Base-by-base conservation (phyloP, 1,139 yeast genomes). In the Pichia sp. region DNA sequence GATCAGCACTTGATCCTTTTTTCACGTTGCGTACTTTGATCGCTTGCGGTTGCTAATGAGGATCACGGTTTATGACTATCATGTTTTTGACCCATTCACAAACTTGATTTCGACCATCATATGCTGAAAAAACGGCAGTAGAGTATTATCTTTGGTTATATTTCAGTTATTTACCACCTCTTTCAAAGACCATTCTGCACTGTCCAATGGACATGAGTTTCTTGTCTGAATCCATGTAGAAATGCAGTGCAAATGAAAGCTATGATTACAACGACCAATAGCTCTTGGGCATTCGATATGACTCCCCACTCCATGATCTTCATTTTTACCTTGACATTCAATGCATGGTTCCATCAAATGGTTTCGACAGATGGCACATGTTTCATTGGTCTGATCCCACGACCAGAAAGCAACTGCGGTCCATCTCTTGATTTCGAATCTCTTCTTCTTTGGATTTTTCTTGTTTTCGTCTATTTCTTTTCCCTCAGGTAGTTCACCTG, bases 401-500 rank as follows among this genome's bases (percentile, higher is more conserved):
- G 97, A 90, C 99, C 99, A 95, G 68, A 93, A 90, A 16, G 99
- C 98, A 53, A 95, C 99, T 0, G 99, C 98, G 15, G 97, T 90
- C 99, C 99, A 93, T 75, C 85, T 85, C 65, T 84, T 82, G 50
- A 86, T 84, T 64, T 85, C 90, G 62, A 85, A 85, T 62, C 85
- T 75, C 68, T 80, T 81, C 72, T 77, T 76, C 48, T 51, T 54
- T 16, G 51, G 53, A 64, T 66, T 49, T 5, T 46, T 19, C 23
- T 31, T 19, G 8, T 70, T 40, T 56, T 64, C 69, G 47, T 62
- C 60, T 16, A 42, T 29, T 26, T 26, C 8, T 16, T 42, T 36
- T 45, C 15, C 31, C 52, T 23, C 51, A 68, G 59, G 65, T 51
- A 7, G 42, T 7, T 43, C 50, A 48, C 10, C 52, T 55, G 32